Conservation (phyloP, 1,139 yeast genomes). For the Scheffersomyces illinoinensis region DNA sequence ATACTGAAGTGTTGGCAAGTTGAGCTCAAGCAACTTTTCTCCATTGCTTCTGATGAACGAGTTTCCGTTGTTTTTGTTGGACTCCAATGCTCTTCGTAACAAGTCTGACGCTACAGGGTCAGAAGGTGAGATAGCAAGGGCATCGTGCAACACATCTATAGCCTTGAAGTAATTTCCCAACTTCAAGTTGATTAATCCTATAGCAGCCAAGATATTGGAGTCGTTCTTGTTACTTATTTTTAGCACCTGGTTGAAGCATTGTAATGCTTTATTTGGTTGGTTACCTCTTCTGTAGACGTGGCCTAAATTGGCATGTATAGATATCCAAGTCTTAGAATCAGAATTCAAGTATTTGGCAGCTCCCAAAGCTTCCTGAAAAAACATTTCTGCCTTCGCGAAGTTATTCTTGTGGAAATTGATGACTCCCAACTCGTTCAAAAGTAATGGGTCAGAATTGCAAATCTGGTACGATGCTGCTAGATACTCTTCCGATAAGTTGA, state of each 20-base stretch:
- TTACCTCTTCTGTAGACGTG: constrained; percentile 81
- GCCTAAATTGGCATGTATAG: constrained; percentile 87
- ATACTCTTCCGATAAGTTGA: constrained; percentile 84
- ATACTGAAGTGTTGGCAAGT: constrained; percentile 19
- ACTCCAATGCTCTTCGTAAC: constrained; percentile 76
- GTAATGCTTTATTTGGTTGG: constrained; percentile 64
- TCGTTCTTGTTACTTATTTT: constrained; percentile 67
- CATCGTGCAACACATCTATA: constrained; percentile 75
- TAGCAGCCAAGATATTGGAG: constrained; percentile 75
- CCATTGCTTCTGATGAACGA: constrained; percentile 24
- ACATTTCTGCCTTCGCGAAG: constrained; percentile 66
- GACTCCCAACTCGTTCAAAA: constrained; percentile 91
- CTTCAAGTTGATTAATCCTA: constrained; percentile 80
- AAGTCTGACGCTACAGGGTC: constrained; percentile 87
- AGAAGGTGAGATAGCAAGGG: constrained; percentile 74
- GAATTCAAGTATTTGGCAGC: constrained; percentile 72
- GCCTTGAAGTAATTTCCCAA: constrained; percentile 66
- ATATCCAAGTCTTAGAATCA: constrained; percentile 81
- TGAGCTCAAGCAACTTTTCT: constrained; percentile 18
- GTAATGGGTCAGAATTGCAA: constrained; percentile 81
- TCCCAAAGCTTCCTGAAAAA: constrained; percentile 69
- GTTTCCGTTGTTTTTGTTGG: constrained; percentile 43
- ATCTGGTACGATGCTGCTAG: constrained; percentile 72
- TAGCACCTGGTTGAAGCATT: constrained; percentile 74
- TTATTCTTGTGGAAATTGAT: constrained; percentile 78